Conservation (phyloP, 352 stramenopile genomes). For the Globisporangium spiculum region DNA sequence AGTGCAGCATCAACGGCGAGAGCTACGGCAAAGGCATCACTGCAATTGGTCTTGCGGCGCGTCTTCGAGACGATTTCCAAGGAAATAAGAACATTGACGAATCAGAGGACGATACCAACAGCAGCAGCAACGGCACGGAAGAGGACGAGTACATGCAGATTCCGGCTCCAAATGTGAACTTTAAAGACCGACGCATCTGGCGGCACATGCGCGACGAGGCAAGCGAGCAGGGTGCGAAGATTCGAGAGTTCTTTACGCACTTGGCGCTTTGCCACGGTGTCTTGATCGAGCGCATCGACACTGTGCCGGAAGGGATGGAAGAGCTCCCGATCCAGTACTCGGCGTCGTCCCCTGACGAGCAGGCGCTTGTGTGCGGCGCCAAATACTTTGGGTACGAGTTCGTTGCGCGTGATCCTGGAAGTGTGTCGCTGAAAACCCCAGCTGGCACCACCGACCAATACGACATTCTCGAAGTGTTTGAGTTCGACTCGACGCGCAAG, state of each 20-base stretch:
- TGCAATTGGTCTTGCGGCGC: constrained; percentile 69
- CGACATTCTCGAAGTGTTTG: constrained; percentile 91
- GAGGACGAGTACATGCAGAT: constrained; percentile 30
- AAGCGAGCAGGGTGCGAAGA: constrained; percentile 43
- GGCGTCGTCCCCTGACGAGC: constrained; percentile 87
- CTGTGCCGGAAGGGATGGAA: constrained; percentile 39
- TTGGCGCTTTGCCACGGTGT: constrained; percentile 94
- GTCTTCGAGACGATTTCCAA: constrained; percentile 63
- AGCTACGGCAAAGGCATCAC: constrained; percentile 86
- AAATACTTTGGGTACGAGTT: constrained; percentile 89
- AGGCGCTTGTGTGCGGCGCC: constrained; percentile 78
- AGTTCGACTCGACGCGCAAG: constrained; percentile 91
- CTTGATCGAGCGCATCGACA: constrained; percentile 92
- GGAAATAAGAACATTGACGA: constrained; percentile 39
- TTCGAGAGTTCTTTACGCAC: constrained; percentile 83
- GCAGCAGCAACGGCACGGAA: constrained; percentile 21
- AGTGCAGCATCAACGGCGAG: constrained; percentile 77
- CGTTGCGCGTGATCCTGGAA: constrained; percentile 61
- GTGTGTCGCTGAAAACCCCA: constrained; percentile 62
- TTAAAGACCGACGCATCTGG: constrained; percentile 67
- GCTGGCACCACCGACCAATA: constrained; percentile 66
- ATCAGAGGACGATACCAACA: constrained; percentile 32
- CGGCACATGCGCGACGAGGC: constrained; percentile 41
- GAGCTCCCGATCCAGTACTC: constrained; percentile 70
- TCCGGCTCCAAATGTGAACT: constrained; percentile 71